Evolutionary conservation across 2,329 filamentous ascomycete species (phyloP).

Genomic region (Coniosporium tulheliwenetii): DNA sequence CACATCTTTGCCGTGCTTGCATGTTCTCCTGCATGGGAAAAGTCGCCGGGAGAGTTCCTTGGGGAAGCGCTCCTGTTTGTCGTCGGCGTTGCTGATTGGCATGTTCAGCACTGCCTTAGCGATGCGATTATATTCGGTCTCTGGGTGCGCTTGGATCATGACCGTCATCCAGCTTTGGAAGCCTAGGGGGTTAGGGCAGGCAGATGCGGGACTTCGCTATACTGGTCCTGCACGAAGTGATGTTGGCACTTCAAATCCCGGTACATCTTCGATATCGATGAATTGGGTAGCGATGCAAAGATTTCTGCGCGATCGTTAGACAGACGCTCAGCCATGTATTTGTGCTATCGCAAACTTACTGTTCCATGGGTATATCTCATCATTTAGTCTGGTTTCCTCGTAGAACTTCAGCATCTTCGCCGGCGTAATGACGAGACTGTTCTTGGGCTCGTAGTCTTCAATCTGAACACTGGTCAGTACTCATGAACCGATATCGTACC

Average conservation of each 20-base stretch:
- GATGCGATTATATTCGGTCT: constrained; percentile 57
- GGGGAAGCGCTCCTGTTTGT: constrained; percentile 57
- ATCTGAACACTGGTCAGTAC: constrained; percentile 31
- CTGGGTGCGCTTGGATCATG: constrained; percentile 60
- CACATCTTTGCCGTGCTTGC: constrained; percentile 42
- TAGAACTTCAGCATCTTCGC: constrained; percentile 65
- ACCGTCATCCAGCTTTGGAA: constrained; percentile 50
- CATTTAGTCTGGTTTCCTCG: constrained; percentile 43
- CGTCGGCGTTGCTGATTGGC: constrained; percentile 50
- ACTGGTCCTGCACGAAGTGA: constrained; percentile 29
- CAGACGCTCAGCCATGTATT: background rate
- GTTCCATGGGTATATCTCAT: constrained; percentile 54
- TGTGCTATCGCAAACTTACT: constrained; percentile 29
- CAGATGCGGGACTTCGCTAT: constrained; percentile 21
- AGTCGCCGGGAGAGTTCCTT: constrained; percentile 62
- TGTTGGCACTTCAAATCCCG: constrained; percentile 31
- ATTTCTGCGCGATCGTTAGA: constrained; percentile 13
- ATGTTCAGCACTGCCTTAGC: constrained; percentile 52
- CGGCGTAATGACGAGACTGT: constrained; percentile 58
- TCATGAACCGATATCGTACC: background rate
- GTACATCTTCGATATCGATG: constrained; percentile 28
- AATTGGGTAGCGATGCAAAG: constrained; percentile 25
- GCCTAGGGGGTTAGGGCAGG: constrained; percentile 30
- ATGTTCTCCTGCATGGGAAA: constrained; percentile 43
- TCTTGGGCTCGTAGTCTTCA: constrained; percentile 50